Conservation (phyloP, 805 yeast genomes). For the Teunomyces lycoperdinae region DNA sequence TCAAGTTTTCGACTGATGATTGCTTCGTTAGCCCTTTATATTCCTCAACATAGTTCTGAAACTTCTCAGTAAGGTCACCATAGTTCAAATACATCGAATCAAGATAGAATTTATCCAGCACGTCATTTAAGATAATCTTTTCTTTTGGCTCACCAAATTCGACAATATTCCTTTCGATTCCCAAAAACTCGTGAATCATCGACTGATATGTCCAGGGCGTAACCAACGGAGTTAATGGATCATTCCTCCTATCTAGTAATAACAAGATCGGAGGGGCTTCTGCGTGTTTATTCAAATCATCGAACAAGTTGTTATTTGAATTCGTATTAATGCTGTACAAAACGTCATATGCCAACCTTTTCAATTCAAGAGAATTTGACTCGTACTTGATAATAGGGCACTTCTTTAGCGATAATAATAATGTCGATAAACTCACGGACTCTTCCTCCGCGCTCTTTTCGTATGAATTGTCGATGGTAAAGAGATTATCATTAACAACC, state of each 20-base stretch:
- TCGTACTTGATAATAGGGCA: constrained; percentile 83
- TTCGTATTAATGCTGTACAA: constrained; percentile 54
- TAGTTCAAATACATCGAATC: constrained; percentile 87
- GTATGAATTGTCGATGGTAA: constrained; percentile 38
- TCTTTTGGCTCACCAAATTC: constrained; percentile 50
- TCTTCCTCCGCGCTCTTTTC: constrained; percentile 34
- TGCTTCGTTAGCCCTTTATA: constrained; percentile 80
- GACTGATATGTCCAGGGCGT: constrained; percentile 98
- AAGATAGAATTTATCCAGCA: constrained; percentile 70
- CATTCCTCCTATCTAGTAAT: constrained; percentile 79
- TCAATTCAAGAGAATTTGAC: constrained; percentile 58
- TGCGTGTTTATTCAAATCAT: constrained; percentile 49
- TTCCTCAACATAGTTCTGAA: constrained; percentile 78
- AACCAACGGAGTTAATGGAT: constrained; percentile 89
- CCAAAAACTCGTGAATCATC: constrained; percentile 91
- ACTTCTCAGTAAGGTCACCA: constrained; percentile 89
- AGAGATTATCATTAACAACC: constrained; percentile 69
- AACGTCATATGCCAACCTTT: constrained; percentile 68
- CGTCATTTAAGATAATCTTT: constrained; percentile 49
- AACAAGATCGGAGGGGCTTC: constrained; percentile 75
- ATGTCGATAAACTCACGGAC: constrained; percentile 43
- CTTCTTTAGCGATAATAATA: constrained; percentile 67
- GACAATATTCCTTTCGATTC: constrained; percentile 78
- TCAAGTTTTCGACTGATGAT: constrained; percentile 54
- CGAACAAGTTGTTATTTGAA: constrained; percentile 60